A percentile compares a stretch with the other conserved stretches of the same genome.
Conservation (phyloP, 805 yeast species). For the Limtongia smithiae region DNA sequence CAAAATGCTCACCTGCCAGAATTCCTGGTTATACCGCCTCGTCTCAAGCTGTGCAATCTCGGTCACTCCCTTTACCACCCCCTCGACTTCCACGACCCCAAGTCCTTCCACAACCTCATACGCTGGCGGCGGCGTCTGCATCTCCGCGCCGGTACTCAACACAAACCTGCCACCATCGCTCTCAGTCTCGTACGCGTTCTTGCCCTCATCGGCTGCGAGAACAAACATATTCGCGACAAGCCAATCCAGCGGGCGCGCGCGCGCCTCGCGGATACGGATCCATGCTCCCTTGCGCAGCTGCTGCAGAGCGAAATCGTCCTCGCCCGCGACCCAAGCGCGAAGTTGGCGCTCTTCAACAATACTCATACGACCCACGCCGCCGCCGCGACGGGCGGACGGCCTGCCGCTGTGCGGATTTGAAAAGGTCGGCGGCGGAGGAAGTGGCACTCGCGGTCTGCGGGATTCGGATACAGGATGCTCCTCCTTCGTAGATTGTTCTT, state of each 20-base stretch:
- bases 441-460: not conserved
- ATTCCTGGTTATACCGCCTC: constrained; percentile 21
- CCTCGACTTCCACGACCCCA: constrained; percentile 17
- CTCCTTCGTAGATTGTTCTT: no score
- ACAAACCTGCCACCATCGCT: not conserved
- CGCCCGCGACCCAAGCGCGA: constrained; percentile 33
- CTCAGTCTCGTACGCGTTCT: constrained; percentile 18
- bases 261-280: constrained; percentile 33
- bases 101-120: constrained; percentile 24
- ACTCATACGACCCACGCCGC: constrained; percentile 1
- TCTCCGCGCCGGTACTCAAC: constrained; percentile 6
- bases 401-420: no score
- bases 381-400: no score
- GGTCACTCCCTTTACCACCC: constrained; percentile 11
- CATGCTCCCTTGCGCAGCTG: constrained; percentile 35
- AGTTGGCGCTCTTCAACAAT: constrained; percentile 16
- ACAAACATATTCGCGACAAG: constrained; percentile 27
- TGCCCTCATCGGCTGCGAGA: constrained; percentile 18
- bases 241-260: constrained; percentile 33
- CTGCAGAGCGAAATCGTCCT: constrained; percentile 33
- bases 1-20: constrained; percentile 32
- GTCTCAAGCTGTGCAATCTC: constrained; percentile 15
- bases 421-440: no score
- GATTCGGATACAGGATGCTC: no score
- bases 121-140: constrained; percentile 28